phyloP scores from a whole-genome alignment of 164 flowering plant genomes.

The Paratinospora sagittata region DNA sequence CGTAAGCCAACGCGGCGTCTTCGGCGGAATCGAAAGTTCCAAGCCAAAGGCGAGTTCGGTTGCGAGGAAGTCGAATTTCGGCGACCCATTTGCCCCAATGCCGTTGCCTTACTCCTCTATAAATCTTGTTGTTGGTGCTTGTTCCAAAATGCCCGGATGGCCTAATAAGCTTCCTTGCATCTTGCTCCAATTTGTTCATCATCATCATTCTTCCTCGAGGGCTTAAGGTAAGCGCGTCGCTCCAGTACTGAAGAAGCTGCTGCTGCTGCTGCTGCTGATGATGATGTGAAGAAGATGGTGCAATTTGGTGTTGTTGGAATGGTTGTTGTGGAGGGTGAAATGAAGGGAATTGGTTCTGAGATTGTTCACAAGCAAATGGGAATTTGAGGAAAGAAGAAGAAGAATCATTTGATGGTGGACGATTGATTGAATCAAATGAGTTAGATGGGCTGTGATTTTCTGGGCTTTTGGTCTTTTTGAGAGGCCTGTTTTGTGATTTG shows the following conservation, averaged over 20 bases:
- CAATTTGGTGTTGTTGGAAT: constrained; percentile 21
- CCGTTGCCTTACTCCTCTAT: constrained; percentile 91
- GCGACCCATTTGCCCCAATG: constrained; percentile 99
- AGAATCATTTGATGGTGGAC: constrained; percentile 16
- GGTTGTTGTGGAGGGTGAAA: constrained; percentile 32
- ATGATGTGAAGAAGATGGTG: constrained; percentile 40
- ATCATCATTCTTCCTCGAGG: constrained; percentile 73
- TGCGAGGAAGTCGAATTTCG: constrained; percentile 85
- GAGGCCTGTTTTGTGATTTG: too few relatives aligned
- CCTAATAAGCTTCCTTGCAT: constrained; percentile 28
- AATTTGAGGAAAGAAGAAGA: too few relatives aligned
- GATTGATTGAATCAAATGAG: not conserved
- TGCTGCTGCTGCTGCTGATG: constrained; percentile 49
- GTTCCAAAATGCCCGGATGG: constrained; percentile 40
- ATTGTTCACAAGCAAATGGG: constrained; percentile 55
- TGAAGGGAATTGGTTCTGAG: constrained; percentile 20
- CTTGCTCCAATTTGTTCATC: constrained; percentile 53
- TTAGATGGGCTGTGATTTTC: constrained; percentile 27
- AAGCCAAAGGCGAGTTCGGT: constrained; percentile 93
- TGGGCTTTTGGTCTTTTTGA: constrained; percentile 61
- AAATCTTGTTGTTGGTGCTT: constrained; percentile 67
- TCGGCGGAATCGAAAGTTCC: constrained; percentile 97
- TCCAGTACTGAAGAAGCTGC: too few relatives aligned
- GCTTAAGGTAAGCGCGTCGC: constrained; percentile 57
- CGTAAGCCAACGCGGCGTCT: constrained; percentile 90